phyloP scores from a whole-genome alignment of 2,329 filamentous ascomycete species.

The Beauveria brongniartii region DNA sequence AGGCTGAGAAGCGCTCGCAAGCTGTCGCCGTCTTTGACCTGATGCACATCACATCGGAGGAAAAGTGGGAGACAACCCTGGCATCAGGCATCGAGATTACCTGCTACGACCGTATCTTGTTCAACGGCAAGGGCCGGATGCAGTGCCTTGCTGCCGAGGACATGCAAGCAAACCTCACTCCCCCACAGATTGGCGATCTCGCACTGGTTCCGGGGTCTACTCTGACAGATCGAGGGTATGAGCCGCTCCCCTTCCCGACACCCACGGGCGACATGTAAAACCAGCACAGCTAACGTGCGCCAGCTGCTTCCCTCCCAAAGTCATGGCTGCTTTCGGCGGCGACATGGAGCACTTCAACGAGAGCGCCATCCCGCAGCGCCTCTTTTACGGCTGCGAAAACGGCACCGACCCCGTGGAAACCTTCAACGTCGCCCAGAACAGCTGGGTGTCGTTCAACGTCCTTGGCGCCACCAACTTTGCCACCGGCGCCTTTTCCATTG shows the following conservation, averaged over 20 bases:
- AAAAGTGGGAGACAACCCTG: slow-evolving; percentile 36
- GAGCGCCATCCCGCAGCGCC: slow-evolving; percentile 30
- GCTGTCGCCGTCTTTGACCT: slow-evolving; percentile 50
- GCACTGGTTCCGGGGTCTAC: slow-evolving; percentile 19
- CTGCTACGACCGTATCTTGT: slow-evolving; percentile 52
- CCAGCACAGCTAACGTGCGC: neutral
- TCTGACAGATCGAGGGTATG: slow-evolving; percentile 35
- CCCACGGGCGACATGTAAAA: neutral
- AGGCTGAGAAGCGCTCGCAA: slow-evolving; percentile 38
- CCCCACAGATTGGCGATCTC: slow-evolving; percentile 24
- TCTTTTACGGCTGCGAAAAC: slow-evolving; percentile 39
- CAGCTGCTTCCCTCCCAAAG: slow-evolving; percentile 31
- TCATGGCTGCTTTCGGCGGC: slow-evolving; percentile 27
- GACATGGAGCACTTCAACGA: slow-evolving; percentile 21
- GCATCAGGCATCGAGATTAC: slow-evolving; percentile 38
- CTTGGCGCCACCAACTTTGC: slow-evolving; percentile 42
- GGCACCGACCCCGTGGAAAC: slow-evolving; percentile 36
- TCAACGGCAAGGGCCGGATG: slow-evolving; percentile 54
- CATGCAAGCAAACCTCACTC: slow-evolving; percentile 30
- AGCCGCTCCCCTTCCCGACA: neutral
- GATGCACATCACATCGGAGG: slow-evolving; percentile 42
- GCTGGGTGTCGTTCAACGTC: slow-evolving; percentile 48
- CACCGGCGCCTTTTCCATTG: slow-evolving; percentile 38
- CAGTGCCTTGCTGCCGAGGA: slow-evolving; percentile 39
- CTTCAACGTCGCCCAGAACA: slow-evolving; percentile 29